Base-by-base conservation (phyloP, 2,329 filamentous ascomycete species). In the Hypomyces perniciosus region DNA sequence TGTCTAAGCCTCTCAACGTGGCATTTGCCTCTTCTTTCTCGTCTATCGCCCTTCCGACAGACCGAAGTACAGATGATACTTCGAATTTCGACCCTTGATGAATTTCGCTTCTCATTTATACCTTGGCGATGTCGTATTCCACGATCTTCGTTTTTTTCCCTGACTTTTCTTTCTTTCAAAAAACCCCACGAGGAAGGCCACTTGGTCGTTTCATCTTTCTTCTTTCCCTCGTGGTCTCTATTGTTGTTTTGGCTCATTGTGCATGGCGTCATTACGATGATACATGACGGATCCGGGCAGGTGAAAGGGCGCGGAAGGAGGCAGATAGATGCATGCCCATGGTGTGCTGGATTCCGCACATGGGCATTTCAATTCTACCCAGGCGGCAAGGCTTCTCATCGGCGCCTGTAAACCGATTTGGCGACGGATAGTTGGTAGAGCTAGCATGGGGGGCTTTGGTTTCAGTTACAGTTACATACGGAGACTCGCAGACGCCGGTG, bases 1-100 rank as follows among this genome's bases (percentile, higher is more conserved):
- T 44, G 56, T 67, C 33, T 69, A 68, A 63, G 12, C 26, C n/a
- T 27, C 31, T 10, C 45, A 33, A 37, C 37, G 26, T 42, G 48
- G 48, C 48, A 50, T 37, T 50, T 50, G 48, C 48, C 48, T 34
- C 46, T 37, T 52, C 45, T 43, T 47, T 45, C 50, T 52, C 20
- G 39, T 40, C 50, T 43, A 44, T 39, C 43, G 0, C 20, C 50
- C 0, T 59, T 58, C 34, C 51, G 57, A n/a, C 1, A 39, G 7
- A 52, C 56, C n/a, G 46, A 46, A 54, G 46, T 44, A 56, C 55
- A 1, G 53, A 56, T 4, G 56, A 42, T 41, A 42, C 45, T 50
- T 50, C 48, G 48, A 42, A 46, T 26, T 43, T 51, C 47, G 49
- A 50, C 45, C 51, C 45, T 41, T 56, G 46, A 53, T 46, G 46